Conservation (phyloP, 352 stramenopile species). For the Phytophthora kernoviae region DNA sequence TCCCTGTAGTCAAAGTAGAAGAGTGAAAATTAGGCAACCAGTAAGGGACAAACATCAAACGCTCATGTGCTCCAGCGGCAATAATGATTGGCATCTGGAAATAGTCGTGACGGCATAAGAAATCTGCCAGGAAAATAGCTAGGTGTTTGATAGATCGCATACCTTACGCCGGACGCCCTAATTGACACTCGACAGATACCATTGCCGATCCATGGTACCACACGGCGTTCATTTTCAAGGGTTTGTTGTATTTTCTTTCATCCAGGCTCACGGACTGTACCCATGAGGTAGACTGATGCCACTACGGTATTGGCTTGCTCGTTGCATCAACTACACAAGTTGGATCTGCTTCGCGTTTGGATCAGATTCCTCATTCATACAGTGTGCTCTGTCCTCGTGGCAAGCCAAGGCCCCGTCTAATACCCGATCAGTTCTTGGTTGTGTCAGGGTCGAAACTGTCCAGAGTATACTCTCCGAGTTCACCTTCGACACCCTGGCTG, state of each 20-base stretch:
- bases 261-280: neutral
- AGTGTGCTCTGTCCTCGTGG: conserved; percentile 2
- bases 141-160: neutral
- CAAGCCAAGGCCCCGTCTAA: conserved; percentile 3
- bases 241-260: conserved; percentile 24
- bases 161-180: neutral
- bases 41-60: too few species aligned
- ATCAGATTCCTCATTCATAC: conserved; percentile 1
- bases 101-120: conserved; percentile 8
- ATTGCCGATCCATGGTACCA: neutral
- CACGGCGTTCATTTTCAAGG: conserved; percentile 4
- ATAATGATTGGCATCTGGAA: neutral
- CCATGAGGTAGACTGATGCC: neutral
- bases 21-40: too few species aligned
- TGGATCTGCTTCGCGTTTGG: neutral
- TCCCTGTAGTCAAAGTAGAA: neutral
- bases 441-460: conserved; percentile 53
- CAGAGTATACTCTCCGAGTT: conserved; percentile 65
- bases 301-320: neutral
- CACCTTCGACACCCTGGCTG: conserved; percentile 15
- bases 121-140: conserved; percentile 10
- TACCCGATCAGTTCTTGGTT: conserved; percentile 31
- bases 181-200: neutral
- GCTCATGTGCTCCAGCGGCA: too few species aligned
- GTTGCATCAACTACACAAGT: neutral